Base-by-base conservation (phyloP, 75 land plant species). In the Selaginella moellendorffii region DNA sequence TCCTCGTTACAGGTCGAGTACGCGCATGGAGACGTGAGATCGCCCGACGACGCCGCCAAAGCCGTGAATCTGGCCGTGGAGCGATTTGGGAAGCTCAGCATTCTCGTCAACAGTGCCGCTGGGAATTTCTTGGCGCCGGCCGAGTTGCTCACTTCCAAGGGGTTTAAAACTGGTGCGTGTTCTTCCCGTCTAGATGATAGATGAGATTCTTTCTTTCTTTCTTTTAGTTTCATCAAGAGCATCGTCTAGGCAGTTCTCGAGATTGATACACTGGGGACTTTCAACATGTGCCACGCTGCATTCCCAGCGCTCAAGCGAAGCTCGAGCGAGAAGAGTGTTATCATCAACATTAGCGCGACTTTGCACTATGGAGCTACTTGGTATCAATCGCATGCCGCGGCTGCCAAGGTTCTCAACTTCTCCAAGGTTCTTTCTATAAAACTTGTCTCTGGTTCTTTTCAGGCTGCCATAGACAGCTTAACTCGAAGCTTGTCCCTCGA, bases 381-480 rank as follows among this genome's bases (percentile, higher is more conserved):
- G 71, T 69, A 69, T n/a, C 72, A 70, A 52, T 0, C 58, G 1
- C 72, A 70, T 53, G 72, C 58, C n/a, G 63, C 72, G 18, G 68
- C 72, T 46, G 72, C 72, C 1, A 70, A 70, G 72, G 72, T 70
- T 24, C 1, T 36, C 5, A 36, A 36, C 46, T 5, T 14, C 5
- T 36, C 5, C 14, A 36, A 36, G 5, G 46, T 36, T 5, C 14
- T 14, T 36, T 36, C 5, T 14, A 36, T 36, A 36, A 5, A n/a
- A n/a, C n/a, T n/a, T n/a, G n/a, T n/a, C n/a, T 30, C 14, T 20
- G 54, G 12, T 62, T 23, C 22, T n/a, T 52, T 54, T 25, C 60
- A 70, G 72, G 72, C 72, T 18, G 72, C 72, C 9, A 30, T 70
- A 51, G 72, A 70, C 30, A 70, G 72, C 29, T 23, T 70, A 27